Conservation (phyloP, 108 stramenopile species). For the Cyclotella baltica region DNA sequence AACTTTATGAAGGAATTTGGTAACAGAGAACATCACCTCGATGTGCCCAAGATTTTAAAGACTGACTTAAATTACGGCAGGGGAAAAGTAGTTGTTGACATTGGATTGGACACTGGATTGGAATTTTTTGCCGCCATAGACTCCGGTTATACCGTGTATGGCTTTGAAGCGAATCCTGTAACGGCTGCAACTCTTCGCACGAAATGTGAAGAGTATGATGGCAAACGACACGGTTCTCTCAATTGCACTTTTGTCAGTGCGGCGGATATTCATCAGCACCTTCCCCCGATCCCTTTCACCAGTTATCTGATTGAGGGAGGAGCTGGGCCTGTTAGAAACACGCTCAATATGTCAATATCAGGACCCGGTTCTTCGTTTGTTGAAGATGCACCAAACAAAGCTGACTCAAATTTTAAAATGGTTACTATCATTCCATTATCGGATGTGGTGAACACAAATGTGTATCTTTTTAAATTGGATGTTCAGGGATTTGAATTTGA, state of each 20-base stretch:
- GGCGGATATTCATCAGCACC: background rate
- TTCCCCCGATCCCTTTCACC: background rate
- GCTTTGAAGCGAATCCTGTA: constrained; percentile 5
- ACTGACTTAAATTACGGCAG: background rate
- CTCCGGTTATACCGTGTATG: constrained; percentile 8
- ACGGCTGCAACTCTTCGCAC: background rate
- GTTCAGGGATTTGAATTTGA: constrained; percentile 16
- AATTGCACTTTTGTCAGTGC: background rate
- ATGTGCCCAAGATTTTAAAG: background rate
- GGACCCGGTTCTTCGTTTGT: constrained; percentile 9
- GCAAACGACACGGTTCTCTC: background rate
- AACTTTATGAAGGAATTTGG: constrained; percentile 12
- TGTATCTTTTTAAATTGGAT: constrained; percentile 11
- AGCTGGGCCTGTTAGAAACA: background rate
- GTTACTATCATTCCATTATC: constrained; percentile 5
- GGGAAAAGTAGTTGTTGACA: constrained; percentile 5
- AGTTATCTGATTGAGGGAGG: constrained; percentile 6
- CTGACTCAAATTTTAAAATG: background rate
- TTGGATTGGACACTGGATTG: background rate
- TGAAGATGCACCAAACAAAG: background rate
- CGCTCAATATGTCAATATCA: background rate
- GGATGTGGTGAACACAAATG: background rate
- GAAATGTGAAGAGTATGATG: background rate
- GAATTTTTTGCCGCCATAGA: constrained; percentile 11
- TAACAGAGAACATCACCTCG: background rate